These are phyloP conservation scores for Hygrophila difformis DNA, from an alignment of 257 asterid genomes.

Conservation along the genomic window DNA sequence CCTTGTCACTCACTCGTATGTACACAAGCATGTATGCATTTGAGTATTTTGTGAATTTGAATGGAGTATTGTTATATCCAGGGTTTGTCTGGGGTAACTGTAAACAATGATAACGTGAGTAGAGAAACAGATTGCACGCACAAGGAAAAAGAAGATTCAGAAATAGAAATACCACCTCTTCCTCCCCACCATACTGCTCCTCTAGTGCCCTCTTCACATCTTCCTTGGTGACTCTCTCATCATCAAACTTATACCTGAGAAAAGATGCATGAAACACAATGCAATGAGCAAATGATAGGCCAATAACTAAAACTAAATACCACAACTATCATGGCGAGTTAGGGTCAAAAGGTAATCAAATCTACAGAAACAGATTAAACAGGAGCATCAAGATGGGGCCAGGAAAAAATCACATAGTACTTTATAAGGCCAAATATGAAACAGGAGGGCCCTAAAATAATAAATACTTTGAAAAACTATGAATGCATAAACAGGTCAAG, in stretches of 20 bases:
- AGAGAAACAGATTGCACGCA: conserved; percentile 15
- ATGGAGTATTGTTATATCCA: conserved; percentile 88
- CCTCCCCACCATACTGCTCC: conserved; percentile 55
- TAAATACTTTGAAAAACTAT: too few relatives aligned
- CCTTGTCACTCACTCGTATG: conserved; percentile 93
- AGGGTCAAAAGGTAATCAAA: too few relatives aligned
- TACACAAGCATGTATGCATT: conserved; percentile 99
- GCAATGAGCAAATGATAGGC: too few relatives aligned
- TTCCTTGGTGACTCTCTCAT: conserved; percentile 56
- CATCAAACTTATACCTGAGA: conserved; percentile 57
- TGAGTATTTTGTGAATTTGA: conserved; percentile 90
- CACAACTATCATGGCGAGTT: too few relatives aligned
- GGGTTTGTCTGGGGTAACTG: conserved; percentile 96
- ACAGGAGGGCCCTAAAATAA: too few relatives aligned
- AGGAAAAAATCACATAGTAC: too few relatives aligned
- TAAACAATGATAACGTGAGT: conserved; percentile 1
- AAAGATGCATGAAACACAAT: conserved; percentile 18
- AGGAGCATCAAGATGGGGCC: too few relatives aligned
- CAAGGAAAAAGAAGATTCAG: conserved; percentile 4
- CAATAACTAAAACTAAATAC: too few relatives aligned
- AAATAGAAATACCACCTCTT: conserved; percentile 53
- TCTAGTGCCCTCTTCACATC: conserved; percentile 45
- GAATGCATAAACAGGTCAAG: not conserved
- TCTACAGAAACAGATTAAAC: too few relatives aligned
- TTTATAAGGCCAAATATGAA: too few relatives aligned